Conservation (phyloP, 2,329 filamentous ascomycete species). For the Cucurbitaria berberidis region DNA sequence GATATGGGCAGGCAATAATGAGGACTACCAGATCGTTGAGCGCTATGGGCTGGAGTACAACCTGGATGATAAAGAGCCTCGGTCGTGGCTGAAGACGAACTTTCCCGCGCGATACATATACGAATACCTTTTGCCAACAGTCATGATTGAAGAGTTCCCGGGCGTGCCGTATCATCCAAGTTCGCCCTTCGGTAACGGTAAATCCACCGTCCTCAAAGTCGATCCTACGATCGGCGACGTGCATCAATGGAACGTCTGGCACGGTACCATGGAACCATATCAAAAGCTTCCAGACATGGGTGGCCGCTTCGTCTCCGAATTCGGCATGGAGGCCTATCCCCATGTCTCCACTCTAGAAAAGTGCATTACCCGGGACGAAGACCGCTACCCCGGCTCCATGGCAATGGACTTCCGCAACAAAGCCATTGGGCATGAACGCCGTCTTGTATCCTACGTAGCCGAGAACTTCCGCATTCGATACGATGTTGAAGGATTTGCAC, state of each 20-base stretch:
- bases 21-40: slow-evolving; percentile 89
- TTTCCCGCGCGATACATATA: slow-evolving; percentile 95
- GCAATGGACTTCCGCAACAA: slow-evolving; percentile 97
- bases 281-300: slow-evolving; percentile 79
- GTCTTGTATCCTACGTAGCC: slow-evolving; percentile 84
- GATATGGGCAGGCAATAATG: slow-evolving; percentile 91
- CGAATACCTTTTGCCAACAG: slow-evolving; percentile 75
- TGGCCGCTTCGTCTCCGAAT: slow-evolving; percentile 93
- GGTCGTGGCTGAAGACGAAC: slow-evolving; percentile 83
- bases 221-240: slow-evolving; percentile 84
- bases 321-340: slow-evolving; percentile 93
- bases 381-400: slow-evolving; percentile 80
- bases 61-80: slow-evolving; percentile 74
- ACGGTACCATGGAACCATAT: slow-evolving; percentile 90
- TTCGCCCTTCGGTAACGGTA: slow-evolving; percentile 82
- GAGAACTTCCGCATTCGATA: slow-evolving; percentile 76
- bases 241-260: slow-evolving; percentile 97
- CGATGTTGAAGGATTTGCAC: slow-evolving; percentile 59
- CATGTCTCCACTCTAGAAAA: slow-evolving; percentile 80
- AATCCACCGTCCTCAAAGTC: slow-evolving; percentile 54
- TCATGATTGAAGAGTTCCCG: slow-evolving; percentile 70
- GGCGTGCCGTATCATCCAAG: slow-evolving; percentile 75
- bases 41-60: slow-evolving; percentile 75
- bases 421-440: slow-evolving; percentile 83
- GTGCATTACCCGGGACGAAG: slow-evolving; percentile 64